phyloP scores from a whole-genome alignment of 2,329 filamentous ascomycete species.

The Cladorrhinum sp. region DNA sequence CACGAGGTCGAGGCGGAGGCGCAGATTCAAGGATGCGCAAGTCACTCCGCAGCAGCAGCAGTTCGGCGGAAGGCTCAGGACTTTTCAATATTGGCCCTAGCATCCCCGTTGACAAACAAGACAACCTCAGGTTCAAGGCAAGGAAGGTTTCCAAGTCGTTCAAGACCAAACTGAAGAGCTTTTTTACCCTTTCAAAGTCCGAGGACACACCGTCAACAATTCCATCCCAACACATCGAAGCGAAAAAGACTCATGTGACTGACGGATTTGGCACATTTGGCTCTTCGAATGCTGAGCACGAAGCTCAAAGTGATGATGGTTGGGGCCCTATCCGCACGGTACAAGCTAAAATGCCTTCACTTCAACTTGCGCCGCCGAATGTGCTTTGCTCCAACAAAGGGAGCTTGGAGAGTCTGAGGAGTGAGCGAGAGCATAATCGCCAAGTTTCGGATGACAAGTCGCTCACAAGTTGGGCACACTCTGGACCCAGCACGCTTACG shows the following conservation, averaged over 20 bases:
- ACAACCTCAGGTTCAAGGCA: conserved; percentile 48
- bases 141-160: conserved; percentile 62
- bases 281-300: conserved; percentile 2
- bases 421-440: conserved; percentile 35
- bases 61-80: conserved; percentile 30
- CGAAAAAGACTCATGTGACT: conserved; percentile 36
- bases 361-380: conserved; percentile 47
- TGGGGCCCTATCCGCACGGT: conserved; percentile 35
- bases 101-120: conserved; percentile 28
- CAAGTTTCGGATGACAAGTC: conserved; percentile 51
- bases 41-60: conserved; percentile 48
- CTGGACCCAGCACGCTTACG: conserved; percentile 54
- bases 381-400: conserved; percentile 51
- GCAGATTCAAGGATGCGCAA: conserved; percentile 42
- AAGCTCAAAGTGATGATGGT: conserved; percentile 15
- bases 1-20: conserved; percentile 35
- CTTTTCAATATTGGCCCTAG: conserved; percentile 8
- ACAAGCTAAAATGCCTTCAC: conserved; percentile 46
- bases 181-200: conserved; percentile 48
- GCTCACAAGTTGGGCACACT: conserved; percentile 70
- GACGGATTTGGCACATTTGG: conserved; percentile 17
- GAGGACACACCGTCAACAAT: conserved; percentile 34
- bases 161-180: conserved; percentile 57
- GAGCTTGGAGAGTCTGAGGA: conserved; percentile 50
- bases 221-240: conserved; percentile 52